Evolutionary conservation across 2,329 filamentous ascomycete species (phyloP), one percentile per base, ranked within the genome.

Genomic region (Grosmannia huntii): DNA sequence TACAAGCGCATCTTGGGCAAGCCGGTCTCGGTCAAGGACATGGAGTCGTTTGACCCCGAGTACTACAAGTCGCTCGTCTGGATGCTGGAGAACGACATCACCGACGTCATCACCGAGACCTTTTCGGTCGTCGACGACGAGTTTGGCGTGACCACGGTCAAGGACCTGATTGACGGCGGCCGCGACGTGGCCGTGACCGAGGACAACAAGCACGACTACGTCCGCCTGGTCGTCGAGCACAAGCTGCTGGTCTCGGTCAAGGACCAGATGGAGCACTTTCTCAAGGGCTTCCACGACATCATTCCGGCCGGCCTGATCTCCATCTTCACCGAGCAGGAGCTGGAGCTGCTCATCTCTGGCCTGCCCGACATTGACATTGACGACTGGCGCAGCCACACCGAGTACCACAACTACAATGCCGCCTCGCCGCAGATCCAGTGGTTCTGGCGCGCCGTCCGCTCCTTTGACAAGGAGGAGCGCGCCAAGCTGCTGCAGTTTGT

Each of bases 81-180:
- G 95, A 97, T 99, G 85, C 79, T 97, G 59, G 89, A 96, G 69
- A 97, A 99, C 67, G 92, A 99, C 68, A 99, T 99, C 65, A 96
- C 91, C 5, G 94, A 97, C 67, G 90, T 97, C 67, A 94, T 97
- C 66, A 94, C 89, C 3, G 92, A 99, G 73, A 95, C 89, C 1
- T 97, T 99, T 70, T 94, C 91, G 12, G 84, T 95, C 31, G 91
- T 96, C 69, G 87, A 94, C 60, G 91, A 97, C 66, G 89, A 87
- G 67, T 99, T 99, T 71, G 94, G 94, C 62, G 90, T 90, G 62
- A 90, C 85, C 55, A 87, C 88, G 69, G 85, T 89, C 16, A 85
- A 96, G 53, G 94, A 99, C 69, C 81, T 99, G 53, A 83, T 91
- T 62, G 84, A 87, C 36, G 86, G 95, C 67, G 94, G 94, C 53